These are phyloP conservation scores for Linderniella brevidens DNA, from an alignment of 257 asterid species.

Conservation along the genomic window DNA sequence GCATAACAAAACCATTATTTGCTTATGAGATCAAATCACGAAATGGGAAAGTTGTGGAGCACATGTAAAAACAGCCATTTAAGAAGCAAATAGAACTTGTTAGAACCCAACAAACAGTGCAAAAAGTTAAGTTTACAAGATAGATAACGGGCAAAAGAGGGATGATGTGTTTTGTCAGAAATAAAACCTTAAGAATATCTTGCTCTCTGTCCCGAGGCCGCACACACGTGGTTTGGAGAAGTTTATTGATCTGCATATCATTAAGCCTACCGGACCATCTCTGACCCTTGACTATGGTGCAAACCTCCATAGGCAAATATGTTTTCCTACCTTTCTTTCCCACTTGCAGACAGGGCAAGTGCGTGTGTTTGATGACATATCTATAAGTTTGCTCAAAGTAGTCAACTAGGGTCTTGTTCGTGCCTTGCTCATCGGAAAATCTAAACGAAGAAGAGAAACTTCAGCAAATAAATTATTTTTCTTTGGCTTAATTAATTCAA, in stretches of 20 bases:
- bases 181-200: conserved; percentile 49
- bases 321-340: conserved; percentile 79
- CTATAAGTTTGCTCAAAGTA: conserved; percentile 79
- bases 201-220: conserved; percentile 70
- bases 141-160: too few species aligned
- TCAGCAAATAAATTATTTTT: not conserved
- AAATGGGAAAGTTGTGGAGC: not conserved
- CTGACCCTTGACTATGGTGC: conserved; percentile 89
- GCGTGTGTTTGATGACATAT: conserved; percentile 54
- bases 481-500: not conserved
- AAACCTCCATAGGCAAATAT: conserved; percentile 94
- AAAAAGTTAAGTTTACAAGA: too few species aligned
- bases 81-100: not conserved
- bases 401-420: conserved; percentile 68
- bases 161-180: too few species aligned
- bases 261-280: conserved; percentile 77
- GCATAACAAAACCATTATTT: not conserved
- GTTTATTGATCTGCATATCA: conserved; percentile 80
- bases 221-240: conserved; percentile 84
- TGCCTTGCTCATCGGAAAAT: conserved; percentile 81
- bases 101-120: too few species aligned
- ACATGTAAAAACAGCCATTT: not conserved
- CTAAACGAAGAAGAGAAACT: conserved; percentile 15
- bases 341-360: conserved; percentile 89
- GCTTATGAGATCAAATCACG: too few species aligned